Evolutionary conservation across 306 rosid genomes (phyloP).

Genomic region (Quercus berberidifolia): DNA sequence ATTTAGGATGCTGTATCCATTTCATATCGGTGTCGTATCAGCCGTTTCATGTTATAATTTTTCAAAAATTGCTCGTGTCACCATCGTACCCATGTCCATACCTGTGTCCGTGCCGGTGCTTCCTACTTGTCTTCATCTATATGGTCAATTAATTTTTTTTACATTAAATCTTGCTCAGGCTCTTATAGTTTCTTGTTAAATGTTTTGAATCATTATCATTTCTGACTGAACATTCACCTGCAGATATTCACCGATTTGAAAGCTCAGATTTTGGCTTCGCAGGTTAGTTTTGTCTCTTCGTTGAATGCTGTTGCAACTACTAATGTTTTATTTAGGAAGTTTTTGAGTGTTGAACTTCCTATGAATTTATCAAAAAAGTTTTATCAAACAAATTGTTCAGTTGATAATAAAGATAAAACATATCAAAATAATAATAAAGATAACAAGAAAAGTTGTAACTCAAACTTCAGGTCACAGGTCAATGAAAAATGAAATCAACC

Average conservation of each 20-base stretch:
- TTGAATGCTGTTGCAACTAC: background rate
- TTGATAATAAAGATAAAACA: background rate
- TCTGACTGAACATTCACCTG: conserved; percentile 11
- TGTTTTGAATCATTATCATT: background rate
- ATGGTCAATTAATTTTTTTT: background rate
- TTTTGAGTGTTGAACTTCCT: background rate
- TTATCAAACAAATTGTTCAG: background rate
- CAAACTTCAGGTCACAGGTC: too few species aligned
- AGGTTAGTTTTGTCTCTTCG: conserved; percentile 32
- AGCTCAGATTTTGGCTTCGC: conserved; percentile 49
- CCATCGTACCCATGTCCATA: too few species aligned
- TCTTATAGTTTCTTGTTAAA: background rate
- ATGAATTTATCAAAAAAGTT: background rate
- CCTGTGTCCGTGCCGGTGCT: too few species aligned
- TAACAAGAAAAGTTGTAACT: too few species aligned
- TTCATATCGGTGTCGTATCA: too few species aligned
- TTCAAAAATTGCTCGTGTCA: too few species aligned
- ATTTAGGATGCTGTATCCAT: too few species aligned
- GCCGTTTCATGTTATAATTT: too few species aligned
- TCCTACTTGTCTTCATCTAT: background rate
- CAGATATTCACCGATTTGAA: conserved; percentile 62
- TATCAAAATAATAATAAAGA: too few species aligned
- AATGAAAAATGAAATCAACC: too few species aligned
- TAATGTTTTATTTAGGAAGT: background rate
- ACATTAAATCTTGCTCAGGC: background rate